phyloP scores from a whole-genome alignment of 2,329 filamentous ascomycete species.

The Atkinsonella texensis region DNA sequence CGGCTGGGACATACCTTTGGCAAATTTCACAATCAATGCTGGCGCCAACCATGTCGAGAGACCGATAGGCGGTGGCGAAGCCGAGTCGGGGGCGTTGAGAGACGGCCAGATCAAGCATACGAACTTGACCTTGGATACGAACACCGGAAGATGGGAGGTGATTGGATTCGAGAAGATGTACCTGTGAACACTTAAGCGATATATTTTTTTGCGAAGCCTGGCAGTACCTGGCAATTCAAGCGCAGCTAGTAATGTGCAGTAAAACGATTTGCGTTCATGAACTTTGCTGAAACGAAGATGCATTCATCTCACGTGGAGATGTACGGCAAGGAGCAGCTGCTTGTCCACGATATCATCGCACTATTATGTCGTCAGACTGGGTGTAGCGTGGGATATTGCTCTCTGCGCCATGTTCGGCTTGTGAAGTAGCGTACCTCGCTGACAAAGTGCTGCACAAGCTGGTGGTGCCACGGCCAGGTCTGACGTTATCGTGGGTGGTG shows the following conservation, averaged over 20 bases:
- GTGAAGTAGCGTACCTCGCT: background rate
- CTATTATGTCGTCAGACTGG: background rate
- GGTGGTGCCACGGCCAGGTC: background rate
- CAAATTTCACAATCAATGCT: constrained; percentile 55
- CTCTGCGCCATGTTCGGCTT: background rate
- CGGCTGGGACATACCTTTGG: constrained; percentile 51
- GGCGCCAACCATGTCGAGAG: constrained; percentile 46
- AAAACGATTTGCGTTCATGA: background rate
- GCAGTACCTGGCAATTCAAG: too few species aligned
- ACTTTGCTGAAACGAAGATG: background rate
- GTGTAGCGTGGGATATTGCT: background rate
- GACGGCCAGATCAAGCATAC: constrained; percentile 28
- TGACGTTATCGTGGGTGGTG: constrained; percentile 2
- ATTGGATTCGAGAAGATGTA: constrained; percentile 16
- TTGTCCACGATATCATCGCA: background rate
- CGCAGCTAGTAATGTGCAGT: background rate
- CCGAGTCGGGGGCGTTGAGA: constrained; percentile 44
- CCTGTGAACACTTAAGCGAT: background rate
- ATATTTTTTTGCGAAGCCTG: background rate
- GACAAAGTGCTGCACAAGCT: background rate
- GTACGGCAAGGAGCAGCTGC: background rate
- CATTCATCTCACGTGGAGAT: background rate
- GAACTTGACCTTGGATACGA: constrained; percentile 37
- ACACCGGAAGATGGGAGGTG: constrained; percentile 14
- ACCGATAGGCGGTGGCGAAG: constrained; percentile 28